Evolutionary conservation across 148 eudicot species (phyloP), one percentile per base, ranked within the genome.

Genomic region (Cornus kousa): DNA sequence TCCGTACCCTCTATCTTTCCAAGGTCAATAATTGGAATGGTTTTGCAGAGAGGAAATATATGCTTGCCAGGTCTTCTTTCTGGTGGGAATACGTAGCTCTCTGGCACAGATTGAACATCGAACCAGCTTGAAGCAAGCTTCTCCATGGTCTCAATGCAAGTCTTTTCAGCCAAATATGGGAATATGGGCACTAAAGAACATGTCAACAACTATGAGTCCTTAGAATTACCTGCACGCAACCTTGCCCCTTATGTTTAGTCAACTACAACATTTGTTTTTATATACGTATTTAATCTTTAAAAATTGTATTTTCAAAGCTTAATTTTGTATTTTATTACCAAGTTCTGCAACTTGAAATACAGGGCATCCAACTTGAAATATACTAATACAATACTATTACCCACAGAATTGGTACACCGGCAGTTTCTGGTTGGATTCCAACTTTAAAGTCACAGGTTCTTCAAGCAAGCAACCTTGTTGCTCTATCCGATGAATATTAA

Each of bases 21-120:
- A 13, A 92, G 82, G 77, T 90, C 87, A 48, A 90, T 83, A 23
- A 86, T 81, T 19, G 93, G 91, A 37, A 87, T 83, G 57, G 68
- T 14, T 40, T 74, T 72, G 32, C 85, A 83, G 28, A 77, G 22
- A 68, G 87, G 78, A 77, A 74, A 57, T 65, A 28, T 68, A 11
- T 55, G 32, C 53, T 80, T 64, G 23, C 90, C 91, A 7, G 93
- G 91, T 74, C 96, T 84, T 50, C 78, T 64, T 65, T 82, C 90
- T n/a, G 68, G 71, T 43, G 95, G 85, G 77, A 91, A 82, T 40
- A 83, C 80, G 71, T 90, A 88, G 68, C 53, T 82, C 50, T 79
- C 74, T 5, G 93, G 91, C 82, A 90, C 82, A 46, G 77, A 65
- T 75, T 86, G 74, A 62, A 80, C 86, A 70, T 83, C 69, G 79